Evolutionary conservation across 2,329 filamentous ascomycete species (phyloP), one percentile per base, ranked within the genome.

Genomic region (Paecilomyces fulvus): DNA sequence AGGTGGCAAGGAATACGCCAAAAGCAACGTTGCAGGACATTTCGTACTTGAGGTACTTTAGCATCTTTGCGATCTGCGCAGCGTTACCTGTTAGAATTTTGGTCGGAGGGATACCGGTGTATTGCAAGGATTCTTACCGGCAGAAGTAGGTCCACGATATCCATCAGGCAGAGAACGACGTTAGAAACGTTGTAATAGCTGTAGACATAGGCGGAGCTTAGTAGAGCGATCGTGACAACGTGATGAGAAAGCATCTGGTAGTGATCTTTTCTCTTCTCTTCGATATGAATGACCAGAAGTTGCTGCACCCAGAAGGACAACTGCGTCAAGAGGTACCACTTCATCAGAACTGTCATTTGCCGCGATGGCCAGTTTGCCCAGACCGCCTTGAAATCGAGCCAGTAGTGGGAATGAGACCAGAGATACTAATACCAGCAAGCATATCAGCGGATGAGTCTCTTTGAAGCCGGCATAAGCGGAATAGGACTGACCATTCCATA

Each of bases 191-290:
- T 87, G 56, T 88, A 95, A 68, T 90, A 86, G 68, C 92, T 86
- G 71, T 95, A 96, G 62, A 85, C 83, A 71, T 97, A 97, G 61
- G 88, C 92, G 30, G 85, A 82, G 56, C 85, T 85, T 61, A 99
- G 85, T 49, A 99, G 83, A 4, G 80, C 78, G 66, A 86, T 89
- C 20, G 94, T 99, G 70, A 97, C 85, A 69, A 96, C 83, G 75
- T 99, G 94, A 73, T 97, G 94, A 17, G 85, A 87, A 63, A 97
- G 85, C 94, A 97, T 97, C 74, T 97, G 92, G 77, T 85, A 88
- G 74, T 96, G 88, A 66, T 99, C 94, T 76, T 97, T 97, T 67
- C 94, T 84, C 62, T 88, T 85, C 75, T 95, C 89, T 74, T 99
- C 94, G 58, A 97, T 91, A 74, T 96, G 88, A 70, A 97, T 90